These are phyloP conservation scores for Ustilago cynodontis DNA, from an alignment of 1,284 basidiomycete genomes.

Conservation along the genomic window DNA sequence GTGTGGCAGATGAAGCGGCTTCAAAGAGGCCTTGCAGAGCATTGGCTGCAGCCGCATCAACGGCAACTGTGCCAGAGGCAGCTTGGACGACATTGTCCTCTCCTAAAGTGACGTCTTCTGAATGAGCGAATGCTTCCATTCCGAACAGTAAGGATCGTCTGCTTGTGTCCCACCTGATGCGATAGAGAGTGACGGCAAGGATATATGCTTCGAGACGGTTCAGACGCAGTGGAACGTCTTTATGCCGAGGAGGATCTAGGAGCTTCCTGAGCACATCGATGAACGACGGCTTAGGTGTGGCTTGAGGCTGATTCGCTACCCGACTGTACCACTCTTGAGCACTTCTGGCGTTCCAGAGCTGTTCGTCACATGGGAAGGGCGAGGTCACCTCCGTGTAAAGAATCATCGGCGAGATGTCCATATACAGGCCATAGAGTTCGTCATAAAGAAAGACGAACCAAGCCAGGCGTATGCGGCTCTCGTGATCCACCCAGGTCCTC, in stretches of 20 bases:
- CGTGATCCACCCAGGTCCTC: constrained; percentile 18
- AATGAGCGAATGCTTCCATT: constrained; percentile 12
- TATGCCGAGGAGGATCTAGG: constrained; percentile 19
- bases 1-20: constrained; percentile 5
- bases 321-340: constrained; percentile 17
- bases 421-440: constrained; percentile 20
- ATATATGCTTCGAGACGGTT: constrained; percentile 26
- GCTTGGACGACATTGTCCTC: constrained; percentile 9
- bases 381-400: constrained; percentile 16
- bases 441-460: constrained; percentile 36
- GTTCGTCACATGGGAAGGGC: constrained; percentile 22
- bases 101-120: constrained; percentile 12
- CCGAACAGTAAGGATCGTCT: constrained; percentile 13
- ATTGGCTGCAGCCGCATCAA: constrained; percentile 13
- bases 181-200: constrained; percentile 27
- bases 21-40: constrained; percentile 7
- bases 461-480: constrained; percentile 16
- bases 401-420: constrained; percentile 30
- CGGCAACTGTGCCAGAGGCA: constrained; percentile 12
- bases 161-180: constrained; percentile 28
- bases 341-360: constrained; percentile 19
- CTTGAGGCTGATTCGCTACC: constrained; percentile 1
- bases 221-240: constrained; percentile 15
- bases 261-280: constrained; percentile 15
- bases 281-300: constrained; percentile 1